A percentile compares a stretch with the other conserved stretches of the same genome.
Conservation (phyloP, 352 stramenopile species). For the Vaucheria bursata region DNA sequence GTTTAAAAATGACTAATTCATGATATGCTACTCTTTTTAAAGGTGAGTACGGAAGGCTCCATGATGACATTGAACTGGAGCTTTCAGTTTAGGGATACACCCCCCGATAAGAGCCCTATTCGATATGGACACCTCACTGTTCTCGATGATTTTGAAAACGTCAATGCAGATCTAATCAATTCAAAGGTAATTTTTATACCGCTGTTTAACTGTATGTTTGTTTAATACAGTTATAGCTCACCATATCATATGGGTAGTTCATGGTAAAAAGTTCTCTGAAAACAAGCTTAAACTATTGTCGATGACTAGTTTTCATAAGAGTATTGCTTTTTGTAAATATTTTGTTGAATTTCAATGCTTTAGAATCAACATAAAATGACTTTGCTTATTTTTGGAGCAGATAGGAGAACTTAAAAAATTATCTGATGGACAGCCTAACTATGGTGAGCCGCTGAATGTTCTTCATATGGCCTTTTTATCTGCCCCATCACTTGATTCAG, state of each 20-base stretch:
- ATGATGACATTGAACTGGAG: conserved; percentile 54
- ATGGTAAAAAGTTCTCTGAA: no score
- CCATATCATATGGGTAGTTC: no score
- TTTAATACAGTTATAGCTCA: no score
- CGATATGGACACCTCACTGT: conserved; percentile 55
- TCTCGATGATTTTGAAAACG: conserved; percentile 51
- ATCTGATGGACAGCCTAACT: conserved; percentile 17
- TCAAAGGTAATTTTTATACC: conserved; percentile 46
- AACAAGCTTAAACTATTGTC: no score
- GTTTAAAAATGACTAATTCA: neutral
- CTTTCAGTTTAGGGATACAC: conserved; percentile 63
- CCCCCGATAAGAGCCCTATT: conserved; percentile 51
- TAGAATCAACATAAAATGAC: no score
- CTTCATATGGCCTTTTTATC: conserved; percentile 59
- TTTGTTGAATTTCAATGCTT: no score
- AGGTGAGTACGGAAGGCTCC: conserved; percentile 41
- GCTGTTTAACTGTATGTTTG: no score
- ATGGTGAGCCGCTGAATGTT: conserved; percentile 57
- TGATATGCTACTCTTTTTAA: neutral
- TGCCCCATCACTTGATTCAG: neutral
- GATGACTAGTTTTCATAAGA: no score
- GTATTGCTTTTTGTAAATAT: no score
- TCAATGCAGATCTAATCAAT: conserved; percentile 48
- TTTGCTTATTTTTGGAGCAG: conserved; percentile 43
- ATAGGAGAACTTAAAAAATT: conserved; percentile 39